Percentiles rank a stretch among this genome's conserved stretches.
phyloP scores from a whole-genome alignment of 1,284 basidiomycete genomes.

The Cutaneotrichosporon sp. region DNA sequence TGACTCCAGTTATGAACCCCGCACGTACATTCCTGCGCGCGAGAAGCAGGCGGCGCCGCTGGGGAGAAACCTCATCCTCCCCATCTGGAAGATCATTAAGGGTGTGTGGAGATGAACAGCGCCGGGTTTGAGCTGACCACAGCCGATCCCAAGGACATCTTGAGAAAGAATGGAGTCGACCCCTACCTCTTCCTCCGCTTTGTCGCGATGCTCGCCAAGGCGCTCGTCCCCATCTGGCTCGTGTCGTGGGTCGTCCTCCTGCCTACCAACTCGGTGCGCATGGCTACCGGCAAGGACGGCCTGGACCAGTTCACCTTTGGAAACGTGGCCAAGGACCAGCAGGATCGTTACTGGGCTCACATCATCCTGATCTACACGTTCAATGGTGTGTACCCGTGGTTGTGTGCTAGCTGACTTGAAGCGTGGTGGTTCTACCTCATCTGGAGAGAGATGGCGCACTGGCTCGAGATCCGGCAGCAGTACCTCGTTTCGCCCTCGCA shows the following conservation, averaged over 20 bases:
- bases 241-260: slow-evolving; percentile 63
- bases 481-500: slow-evolving; percentile 68
- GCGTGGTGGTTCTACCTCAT: slow-evolving; percentile 72
- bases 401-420: slow-evolving; percentile 33
- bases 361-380: slow-evolving; percentile 55
- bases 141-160: slow-evolving; percentile 57
- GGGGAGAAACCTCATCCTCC: slow-evolving; percentile 33
- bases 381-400: slow-evolving; percentile 47
- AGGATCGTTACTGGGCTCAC: slow-evolving; percentile 55
- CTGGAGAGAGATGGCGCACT: slow-evolving; percentile 65
- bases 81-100: slow-evolving; percentile 43
- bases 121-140: neutral
- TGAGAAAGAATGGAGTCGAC: slow-evolving; percentile 58
- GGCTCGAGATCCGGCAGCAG: slow-evolving; percentile 67
- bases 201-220: slow-evolving; percentile 64
- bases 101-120: slow-evolving; percentile 19
- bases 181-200: slow-evolving; percentile 73
- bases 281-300: slow-evolving; percentile 52
- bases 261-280: slow-evolving; percentile 62
- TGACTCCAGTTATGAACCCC: slow-evolving; percentile 66
- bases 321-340: slow-evolving; percentile 49
- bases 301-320: slow-evolving; percentile 61
- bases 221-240: slow-evolving; percentile 67
- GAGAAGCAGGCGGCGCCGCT: slow-evolving; percentile 41
- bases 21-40: slow-evolving; percentile 61